Percentiles rank a stretch among this genome's conserved stretches.
Evolutionary conservation across 2,329 filamentous ascomycete genomes (phyloP).

Genomic region (Pseudohalonectria lignicola): DNA sequence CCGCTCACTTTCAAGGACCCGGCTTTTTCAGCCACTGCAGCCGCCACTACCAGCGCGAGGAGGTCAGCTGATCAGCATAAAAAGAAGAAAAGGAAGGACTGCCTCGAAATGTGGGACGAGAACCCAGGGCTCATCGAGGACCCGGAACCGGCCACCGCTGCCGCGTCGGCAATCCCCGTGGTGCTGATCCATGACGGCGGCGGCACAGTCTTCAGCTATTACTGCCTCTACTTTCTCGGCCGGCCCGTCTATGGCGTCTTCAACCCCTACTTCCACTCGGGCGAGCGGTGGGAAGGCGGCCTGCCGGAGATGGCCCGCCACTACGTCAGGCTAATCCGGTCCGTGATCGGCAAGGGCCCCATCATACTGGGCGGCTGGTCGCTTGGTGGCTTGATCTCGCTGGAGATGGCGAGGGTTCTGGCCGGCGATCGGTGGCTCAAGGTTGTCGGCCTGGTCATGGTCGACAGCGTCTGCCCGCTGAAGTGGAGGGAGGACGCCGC

Average conservation of each 20-base stretch:
- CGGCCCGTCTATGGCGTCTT: constrained; percentile 42
- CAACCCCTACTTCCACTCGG: constrained; percentile 40
- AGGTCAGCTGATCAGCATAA: too few species aligned
- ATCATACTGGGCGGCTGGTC: constrained; percentile 47
- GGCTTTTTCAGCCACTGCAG: too few species aligned
- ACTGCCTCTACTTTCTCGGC: constrained; percentile 34
- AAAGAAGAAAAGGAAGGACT: too few species aligned
- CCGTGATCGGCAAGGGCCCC: constrained; percentile 22
- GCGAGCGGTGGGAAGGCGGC: constrained; percentile 36
- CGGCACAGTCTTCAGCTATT: constrained; percentile 47
- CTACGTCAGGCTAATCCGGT: constrained; percentile 35
- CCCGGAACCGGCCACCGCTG: constrained; percentile 4
- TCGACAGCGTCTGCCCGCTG: constrained; percentile 34
- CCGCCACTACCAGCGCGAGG: too few species aligned
- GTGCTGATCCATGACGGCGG: constrained; percentile 51
- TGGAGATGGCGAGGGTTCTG: constrained; percentile 37
- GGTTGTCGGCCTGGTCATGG: constrained; percentile 38
- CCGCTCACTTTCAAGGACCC: too few species aligned
- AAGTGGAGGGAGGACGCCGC: background rate
- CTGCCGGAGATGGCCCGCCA: constrained; percentile 40
- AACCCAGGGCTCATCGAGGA: constrained; percentile 12
- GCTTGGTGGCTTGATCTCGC: constrained; percentile 37
- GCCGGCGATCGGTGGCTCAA: constrained; percentile 17
- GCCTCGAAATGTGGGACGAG: constrained; percentile 11
- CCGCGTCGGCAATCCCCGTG: constrained; percentile 27